Evolutionary conservation across 306 rosid genomes (phyloP).

Genomic region (Abrus pulchellus): DNA sequence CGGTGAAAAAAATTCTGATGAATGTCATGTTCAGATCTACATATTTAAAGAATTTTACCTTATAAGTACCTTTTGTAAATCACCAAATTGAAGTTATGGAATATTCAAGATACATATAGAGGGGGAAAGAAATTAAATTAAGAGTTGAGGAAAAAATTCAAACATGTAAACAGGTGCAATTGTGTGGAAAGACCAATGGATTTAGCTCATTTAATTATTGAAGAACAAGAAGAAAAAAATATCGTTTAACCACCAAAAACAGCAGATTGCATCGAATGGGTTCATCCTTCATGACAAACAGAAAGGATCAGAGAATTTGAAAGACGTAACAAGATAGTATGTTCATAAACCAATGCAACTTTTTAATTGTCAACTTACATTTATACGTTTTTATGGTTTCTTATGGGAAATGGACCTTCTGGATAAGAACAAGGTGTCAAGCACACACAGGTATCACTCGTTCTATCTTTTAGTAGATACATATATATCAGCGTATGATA

Average conservation of each 20-base stretch:
- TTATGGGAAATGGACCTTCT: not conserved
- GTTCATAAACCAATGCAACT: constrained; percentile 10
- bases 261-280: not conserved
- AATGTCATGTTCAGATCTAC: constrained; percentile 19
- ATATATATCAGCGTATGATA: not conserved
- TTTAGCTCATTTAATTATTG: not conserved
- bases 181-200: not conserved
- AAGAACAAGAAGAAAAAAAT: not conserved
- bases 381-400: not conserved
- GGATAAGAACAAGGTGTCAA: not conserved
- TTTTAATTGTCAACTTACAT: not conserved
- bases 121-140: not conserved
- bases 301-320: not conserved
- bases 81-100: constrained; percentile 18
- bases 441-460: not conserved
- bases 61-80: not conserved
- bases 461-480: too few relatives aligned
- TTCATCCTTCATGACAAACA: not conserved
- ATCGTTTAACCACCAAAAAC: not conserved
- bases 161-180: not conserved
- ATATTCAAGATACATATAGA: not conserved
- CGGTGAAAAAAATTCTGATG: not conserved
- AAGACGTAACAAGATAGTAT: not conserved
- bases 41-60: not conserved
- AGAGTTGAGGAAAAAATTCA: not conserved